phyloP scores from a whole-genome alignment of 2,329 filamentous ascomycete genomes.

The Periconia macrospinosa region DNA sequence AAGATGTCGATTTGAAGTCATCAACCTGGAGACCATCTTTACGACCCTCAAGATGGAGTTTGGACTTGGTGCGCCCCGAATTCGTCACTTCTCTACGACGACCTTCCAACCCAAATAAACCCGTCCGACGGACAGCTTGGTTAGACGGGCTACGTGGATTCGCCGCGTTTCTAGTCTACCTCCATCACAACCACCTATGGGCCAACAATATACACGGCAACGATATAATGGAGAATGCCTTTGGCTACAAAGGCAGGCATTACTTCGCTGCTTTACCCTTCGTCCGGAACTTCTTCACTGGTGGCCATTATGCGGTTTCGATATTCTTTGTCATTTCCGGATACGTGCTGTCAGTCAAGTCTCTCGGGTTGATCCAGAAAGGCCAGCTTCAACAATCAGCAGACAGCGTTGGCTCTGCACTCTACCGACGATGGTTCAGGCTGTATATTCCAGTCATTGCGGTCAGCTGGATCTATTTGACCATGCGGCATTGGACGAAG shows the following conservation, averaged over 20 bases:
- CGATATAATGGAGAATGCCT: constrained; percentile 46
- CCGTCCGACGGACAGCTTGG: constrained; percentile 34
- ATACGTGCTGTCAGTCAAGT: constrained; percentile 55
- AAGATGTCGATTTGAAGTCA: constrained; percentile 27
- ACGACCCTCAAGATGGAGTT: constrained; percentile 29
- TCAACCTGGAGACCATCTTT: constrained; percentile 28
- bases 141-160: constrained; percentile 69
- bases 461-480: constrained; percentile 58
- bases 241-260: constrained; percentile 33
- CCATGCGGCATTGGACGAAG: constrained; percentile 51
- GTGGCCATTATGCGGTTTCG: constrained; percentile 55
- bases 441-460: constrained; percentile 57
- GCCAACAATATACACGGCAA: constrained; percentile 51
- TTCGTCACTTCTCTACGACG: constrained; percentile 24
- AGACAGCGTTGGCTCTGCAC: constrained; percentile 51
- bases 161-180: constrained; percentile 67
- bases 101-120: constrained; percentile 21
- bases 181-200: constrained; percentile 55
- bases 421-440: constrained; percentile 56
- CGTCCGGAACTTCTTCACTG: constrained; percentile 53
- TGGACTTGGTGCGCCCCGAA: constrained; percentile 35
- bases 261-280: constrained; percentile 44
- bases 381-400: constrained; percentile 43
- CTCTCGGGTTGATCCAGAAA: constrained; percentile 48
- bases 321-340: constrained; percentile 58